phyloP scores from a whole-genome alignment of 1,139 yeast species.

The Scheffersomyces lignicola region DNA sequence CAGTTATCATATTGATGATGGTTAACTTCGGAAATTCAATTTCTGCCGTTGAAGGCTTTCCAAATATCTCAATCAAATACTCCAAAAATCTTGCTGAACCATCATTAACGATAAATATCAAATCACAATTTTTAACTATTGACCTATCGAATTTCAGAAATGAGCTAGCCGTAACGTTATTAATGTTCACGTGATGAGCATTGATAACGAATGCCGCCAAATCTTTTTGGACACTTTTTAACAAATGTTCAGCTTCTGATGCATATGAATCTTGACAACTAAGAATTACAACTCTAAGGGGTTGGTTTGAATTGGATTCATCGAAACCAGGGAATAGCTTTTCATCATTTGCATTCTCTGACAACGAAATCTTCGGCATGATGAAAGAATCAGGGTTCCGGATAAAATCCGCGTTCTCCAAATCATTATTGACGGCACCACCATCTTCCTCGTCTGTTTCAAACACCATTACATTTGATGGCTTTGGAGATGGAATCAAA shows the following conservation, averaged over 20 bases:
- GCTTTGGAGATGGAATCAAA: constrained; percentile 13
- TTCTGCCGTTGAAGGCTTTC: constrained; percentile 5
- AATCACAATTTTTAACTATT: constrained; percentile 22
- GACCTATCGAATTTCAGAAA: constrained; percentile 5
- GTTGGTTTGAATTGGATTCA: neutral
- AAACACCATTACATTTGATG: constrained; percentile 33
- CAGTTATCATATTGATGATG: constrained; percentile 42
- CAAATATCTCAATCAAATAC: constrained; percentile 17
- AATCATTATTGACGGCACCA: constrained; percentile 10
- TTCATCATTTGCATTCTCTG: constrained; percentile 12
- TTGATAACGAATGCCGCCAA: constrained; percentile 14
- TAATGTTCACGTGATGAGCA: constrained; percentile 18
- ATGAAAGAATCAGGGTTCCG: constrained; percentile 25
- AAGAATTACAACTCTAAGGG: neutral
- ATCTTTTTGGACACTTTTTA: constrained; percentile 16
- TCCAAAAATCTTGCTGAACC: constrained; percentile 35
- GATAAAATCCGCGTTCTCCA: constrained; percentile 13
- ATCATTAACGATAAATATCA: constrained; percentile 41
- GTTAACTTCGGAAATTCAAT: constrained; percentile 28
- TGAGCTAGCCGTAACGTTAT: neutral
- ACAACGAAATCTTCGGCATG: constrained; percentile 38
- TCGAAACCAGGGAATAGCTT: too few species aligned
- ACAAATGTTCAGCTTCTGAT: constrained; percentile 23
- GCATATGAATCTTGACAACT: constrained; percentile 4
- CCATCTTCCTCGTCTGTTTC: constrained; percentile 45